Conservation (phyloP, 176 grass and related monocot genomes). For the Carex scoparia region DNA sequence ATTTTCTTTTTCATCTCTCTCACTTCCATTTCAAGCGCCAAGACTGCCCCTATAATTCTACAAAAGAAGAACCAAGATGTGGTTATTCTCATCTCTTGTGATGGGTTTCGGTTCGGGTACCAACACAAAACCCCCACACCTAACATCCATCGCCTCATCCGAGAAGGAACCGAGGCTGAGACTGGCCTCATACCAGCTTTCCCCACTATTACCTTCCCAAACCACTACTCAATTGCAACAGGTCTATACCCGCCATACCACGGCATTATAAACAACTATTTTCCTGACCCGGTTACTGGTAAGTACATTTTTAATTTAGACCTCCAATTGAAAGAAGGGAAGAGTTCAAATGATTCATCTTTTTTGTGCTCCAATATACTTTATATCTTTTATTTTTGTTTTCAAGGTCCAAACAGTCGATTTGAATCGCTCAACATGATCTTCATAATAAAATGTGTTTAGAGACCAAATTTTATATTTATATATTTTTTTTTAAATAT, state of each 20-base stretch:
- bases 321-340: too few species aligned
- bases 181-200: constrained; percentile 65
- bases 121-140: constrained; percentile 55
- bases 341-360: too few species aligned
- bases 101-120: constrained; percentile 96
- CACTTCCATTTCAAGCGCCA: not conserved
- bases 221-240: constrained; percentile 96
- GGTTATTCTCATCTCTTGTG: constrained; percentile 71
- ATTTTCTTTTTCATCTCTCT: constrained; percentile 24
- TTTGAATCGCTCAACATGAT: too few species aligned
- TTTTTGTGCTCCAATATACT: too few species aligned
- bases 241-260: constrained; percentile 77
- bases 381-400: too few species aligned
- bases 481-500: too few species aligned
- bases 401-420: too few species aligned
- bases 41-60: not conserved
- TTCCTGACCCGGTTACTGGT: constrained; percentile 63
- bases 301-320: not conserved
- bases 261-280: constrained; percentile 90
- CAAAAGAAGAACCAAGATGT: constrained; percentile 47
- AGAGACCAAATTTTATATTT: too few species aligned
- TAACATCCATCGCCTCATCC: constrained; percentile 68
- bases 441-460: too few species aligned
- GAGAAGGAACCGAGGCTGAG: constrained; percentile 64
- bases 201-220: constrained; percentile 83